Base-by-base conservation (phyloP, 192 early-diverging fungal species). In the Irineochytrium annulatum region DNA sequence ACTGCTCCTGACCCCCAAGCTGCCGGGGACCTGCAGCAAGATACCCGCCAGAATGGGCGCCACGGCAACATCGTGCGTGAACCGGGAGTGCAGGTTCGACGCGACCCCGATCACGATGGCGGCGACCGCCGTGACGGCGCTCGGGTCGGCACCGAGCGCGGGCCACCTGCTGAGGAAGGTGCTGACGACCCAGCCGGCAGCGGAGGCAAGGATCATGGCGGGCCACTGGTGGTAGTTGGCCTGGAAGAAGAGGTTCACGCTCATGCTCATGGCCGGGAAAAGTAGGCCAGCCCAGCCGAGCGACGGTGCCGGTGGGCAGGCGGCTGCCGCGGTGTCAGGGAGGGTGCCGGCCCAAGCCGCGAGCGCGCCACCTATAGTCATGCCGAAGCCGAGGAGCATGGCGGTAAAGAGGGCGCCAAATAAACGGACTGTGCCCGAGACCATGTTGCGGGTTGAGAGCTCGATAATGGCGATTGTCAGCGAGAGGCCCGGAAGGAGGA, bases 381-480 rank as follows among this genome's bases (percentile, higher is more conserved):
- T 67, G 6, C 68, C 73, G 41, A 75, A 70, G 32, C 73, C 68
- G 5, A 68, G 31, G 58, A 89, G 79, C 54, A 91, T 77, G 31
- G 90, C 88, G 26, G 83, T 86, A 60, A 91, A 87, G 14, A 95
- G 63, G 6, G 91, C 84, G 57, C 87, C 83, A 34, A 93, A 77
- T 52, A 94, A 74, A n/a, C 90, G 79, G 17, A 94, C 88, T 0
- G 87, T 82, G 32, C 94, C 94, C 3, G 87, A 86, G 35, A 95
- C 84, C 68, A 94, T 80, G 66, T 97, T 97, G 39, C 87, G 79
- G 16, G 91, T 88, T 0, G 88, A 81, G 61, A 96, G 70, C 62
- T 96, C 94, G 69, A 92, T 91, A 49, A 97, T 87, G 19, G 87
- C 73, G 43, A 86, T 77, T 0, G 94, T 97, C 54, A 97, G 66